Percentiles rank a stretch among this genome's conserved stretches.
Conservation (phyloP, 2,329 filamentous ascomycete genomes). For the Tolypocladium amazonense region DNA sequence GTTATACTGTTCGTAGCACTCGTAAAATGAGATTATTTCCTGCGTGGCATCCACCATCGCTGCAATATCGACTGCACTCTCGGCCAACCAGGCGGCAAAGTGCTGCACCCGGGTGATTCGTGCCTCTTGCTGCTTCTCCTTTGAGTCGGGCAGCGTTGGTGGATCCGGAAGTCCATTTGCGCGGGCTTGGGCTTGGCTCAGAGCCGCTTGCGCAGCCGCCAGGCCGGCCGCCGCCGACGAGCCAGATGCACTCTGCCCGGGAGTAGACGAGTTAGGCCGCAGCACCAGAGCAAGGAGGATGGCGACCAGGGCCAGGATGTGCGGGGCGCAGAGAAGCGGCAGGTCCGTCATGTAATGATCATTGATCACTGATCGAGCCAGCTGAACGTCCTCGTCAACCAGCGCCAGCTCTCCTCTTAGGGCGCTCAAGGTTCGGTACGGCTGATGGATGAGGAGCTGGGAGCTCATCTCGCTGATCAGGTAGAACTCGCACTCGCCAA, state of each 20-base stretch:
- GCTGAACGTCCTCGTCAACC: constrained; percentile 64
- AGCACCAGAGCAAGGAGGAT: constrained; percentile 78
- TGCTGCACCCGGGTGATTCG: constrained; percentile 55
- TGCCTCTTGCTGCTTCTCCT: constrained; percentile 40
- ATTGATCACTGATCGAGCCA: constrained; percentile 79
- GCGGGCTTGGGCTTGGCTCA: constrained; percentile 34
- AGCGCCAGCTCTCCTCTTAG: constrained; percentile 61
- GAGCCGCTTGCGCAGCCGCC: constrained; percentile 37
- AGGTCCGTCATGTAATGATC: constrained; percentile 89
- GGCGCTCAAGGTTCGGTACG: constrained; percentile 70
- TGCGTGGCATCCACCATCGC: constrained; percentile 83
- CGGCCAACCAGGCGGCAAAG: constrained; percentile 69
- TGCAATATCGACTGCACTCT: constrained; percentile 76
- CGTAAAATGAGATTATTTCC: constrained; percentile 83
- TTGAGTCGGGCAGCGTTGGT: constrained; percentile 17
- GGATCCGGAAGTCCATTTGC: constrained; percentile 7
- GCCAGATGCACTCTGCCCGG: constrained; percentile 17
- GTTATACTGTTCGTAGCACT: constrained; percentile 52
- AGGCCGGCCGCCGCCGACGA: constrained; percentile 29
- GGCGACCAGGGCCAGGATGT: constrained; percentile 77
- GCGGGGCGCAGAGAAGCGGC: constrained; percentile 76
- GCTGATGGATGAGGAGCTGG: constrained; percentile 82
- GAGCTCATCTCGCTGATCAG: constrained; percentile 87
- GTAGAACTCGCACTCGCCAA: constrained; percentile 90
- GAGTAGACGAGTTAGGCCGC: constrained; percentile 39